Base-by-base conservation (phyloP, 1,284 basidiomycete species). In the Pisolithus thermaeus region DNA sequence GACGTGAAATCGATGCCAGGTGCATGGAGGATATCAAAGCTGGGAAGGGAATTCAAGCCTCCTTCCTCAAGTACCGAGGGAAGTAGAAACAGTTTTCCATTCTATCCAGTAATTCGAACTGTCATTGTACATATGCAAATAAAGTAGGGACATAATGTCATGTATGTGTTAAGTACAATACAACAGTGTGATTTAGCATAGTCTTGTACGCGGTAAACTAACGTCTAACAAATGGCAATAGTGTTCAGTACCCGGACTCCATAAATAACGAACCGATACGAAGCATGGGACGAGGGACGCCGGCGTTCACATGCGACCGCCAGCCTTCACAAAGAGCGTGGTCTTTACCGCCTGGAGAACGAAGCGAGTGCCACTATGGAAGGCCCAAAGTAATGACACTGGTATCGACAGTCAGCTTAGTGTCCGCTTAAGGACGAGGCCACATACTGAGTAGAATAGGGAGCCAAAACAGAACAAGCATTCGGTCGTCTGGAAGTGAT, bases 401-500 rank as follows among this genome's bases (percentile, higher is more conserved):
- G 57, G n/a, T 52, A 63, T 45, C 56, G 60, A 25, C 12, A 40
- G 54, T 70, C 59, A 73, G 46, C 3, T 35, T 52, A 56, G 44
- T 56, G 47, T 32, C 36, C 28, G 44, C 40, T 25, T 25, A 50
- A 42, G 51, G 38, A 61, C 44, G 46, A 40, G 12, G 46, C 44
- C 1, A 83, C 86, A 73, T 60, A 90, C 88, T 69, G 57, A 92
- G 68, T 30, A 97, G 75, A 57, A 95, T 90, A 3, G 94, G 94
- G 59, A 97, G 78, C 94, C 94, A 97, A 77, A 97, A 97, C 52
- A 91, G 72, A 47, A 94, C 70, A 46, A 97, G 80, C 94, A 97
- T 97, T 46, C 84, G 84, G 68, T 97, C 93, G 69, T 90, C 92
- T 91, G 61, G 23, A 59, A 41, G 9, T 20, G 18, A 8, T 20